Conservation (phyloP, 179 eudicot genomes). For the Silene noctiflora region DNA sequence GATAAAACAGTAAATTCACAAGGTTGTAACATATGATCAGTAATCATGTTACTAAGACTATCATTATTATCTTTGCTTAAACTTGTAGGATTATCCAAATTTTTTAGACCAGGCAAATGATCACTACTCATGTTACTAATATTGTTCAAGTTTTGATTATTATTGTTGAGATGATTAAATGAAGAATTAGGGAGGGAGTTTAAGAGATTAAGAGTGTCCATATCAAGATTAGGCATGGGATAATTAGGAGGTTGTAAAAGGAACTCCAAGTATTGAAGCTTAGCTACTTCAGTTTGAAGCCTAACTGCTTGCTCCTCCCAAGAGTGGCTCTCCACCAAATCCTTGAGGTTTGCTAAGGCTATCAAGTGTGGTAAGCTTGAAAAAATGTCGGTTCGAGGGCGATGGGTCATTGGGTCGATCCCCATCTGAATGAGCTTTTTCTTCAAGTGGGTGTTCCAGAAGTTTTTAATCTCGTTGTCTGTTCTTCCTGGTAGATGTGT, state of each 20-base stretch:
- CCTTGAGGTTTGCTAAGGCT: slow-evolving; percentile 75
- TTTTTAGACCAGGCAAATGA: slow-evolving; percentile 52
- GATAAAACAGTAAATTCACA: slow-evolving; percentile 27
- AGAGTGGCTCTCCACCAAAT: slow-evolving; percentile 51
- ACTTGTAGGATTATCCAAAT: slow-evolving; percentile 23
- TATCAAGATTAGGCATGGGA: slow-evolving; percentile 32
- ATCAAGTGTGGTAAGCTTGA: slow-evolving; percentile 79
- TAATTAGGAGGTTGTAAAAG: slow-evolving; percentile 49
- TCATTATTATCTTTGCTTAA: slow-evolving; percentile 22
- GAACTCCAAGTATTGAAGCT: slow-evolving; percentile 55
- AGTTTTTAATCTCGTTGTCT: slow-evolving; percentile 85
- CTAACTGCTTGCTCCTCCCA: slow-evolving; percentile 77
- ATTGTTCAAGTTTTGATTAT: slow-evolving; percentile 16
- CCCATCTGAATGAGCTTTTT: slow-evolving; percentile 91
- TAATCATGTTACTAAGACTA: slow-evolving; percentile 16
- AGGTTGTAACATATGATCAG: slow-evolving; percentile 14
- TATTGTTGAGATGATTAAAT: slow-evolving; percentile 17
- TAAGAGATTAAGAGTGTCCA: slow-evolving; percentile 44
- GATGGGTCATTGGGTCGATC: slow-evolving; percentile 85
- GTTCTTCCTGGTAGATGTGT: slow-evolving; percentile 81
- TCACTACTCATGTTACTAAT: slow-evolving; percentile 11
- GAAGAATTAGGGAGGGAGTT: slow-evolving; percentile 34
- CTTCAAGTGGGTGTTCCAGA: slow-evolving; percentile 92
- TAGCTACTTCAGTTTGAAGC: slow-evolving; percentile 69
- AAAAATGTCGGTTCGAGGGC: slow-evolving; percentile 79